A percentile compares a stretch with the other conserved stretches of the same genome.
Conservation (phyloP, 75 land plant genomes). For the Picea glauca region DNA sequence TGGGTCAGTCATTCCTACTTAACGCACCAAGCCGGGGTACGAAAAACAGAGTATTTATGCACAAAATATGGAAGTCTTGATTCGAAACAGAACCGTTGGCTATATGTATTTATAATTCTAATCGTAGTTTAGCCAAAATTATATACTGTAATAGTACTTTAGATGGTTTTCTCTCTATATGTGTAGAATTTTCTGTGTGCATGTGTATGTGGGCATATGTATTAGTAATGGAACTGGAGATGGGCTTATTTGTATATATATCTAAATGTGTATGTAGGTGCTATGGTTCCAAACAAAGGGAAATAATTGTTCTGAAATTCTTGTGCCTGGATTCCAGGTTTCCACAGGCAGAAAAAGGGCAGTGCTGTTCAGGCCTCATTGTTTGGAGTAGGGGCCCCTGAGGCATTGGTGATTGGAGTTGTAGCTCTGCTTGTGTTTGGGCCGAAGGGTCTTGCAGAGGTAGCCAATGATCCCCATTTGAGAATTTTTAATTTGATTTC, state of each 20-base stretch:
- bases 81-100: not conserved
- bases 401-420: conserved; percentile 92
- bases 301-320: not conserved
- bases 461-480: conserved; percentile 8
- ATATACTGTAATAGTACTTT: not conserved
- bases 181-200: not conserved
- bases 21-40: not conserved
- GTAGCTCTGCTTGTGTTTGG: conserved; percentile 98
- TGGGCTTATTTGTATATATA: not conserved
- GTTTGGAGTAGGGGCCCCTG: conserved; percentile 98
- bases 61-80: not conserved
- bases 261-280: not conserved
- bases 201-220: not conserved
- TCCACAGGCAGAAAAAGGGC: conserved; percentile 16
- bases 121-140: not conserved
- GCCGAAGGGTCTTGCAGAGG: conserved; percentile 98
- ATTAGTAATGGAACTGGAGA: not conserved
- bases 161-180: not conserved
- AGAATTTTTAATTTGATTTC: not conserved
- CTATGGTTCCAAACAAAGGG: not conserved
- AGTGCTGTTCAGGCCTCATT: conserved; percentile 64
- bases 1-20: conserved; percentile 1
- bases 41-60: not conserved
- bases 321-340: conserved; percentile 11
- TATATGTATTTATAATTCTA: not conserved